A percentile compares a stretch with the other conserved stretches of the same genome.
phyloP scores from a whole-genome alignment of 2,329 filamentous ascomycete genomes.

The Aspergillus sp. region DNA sequence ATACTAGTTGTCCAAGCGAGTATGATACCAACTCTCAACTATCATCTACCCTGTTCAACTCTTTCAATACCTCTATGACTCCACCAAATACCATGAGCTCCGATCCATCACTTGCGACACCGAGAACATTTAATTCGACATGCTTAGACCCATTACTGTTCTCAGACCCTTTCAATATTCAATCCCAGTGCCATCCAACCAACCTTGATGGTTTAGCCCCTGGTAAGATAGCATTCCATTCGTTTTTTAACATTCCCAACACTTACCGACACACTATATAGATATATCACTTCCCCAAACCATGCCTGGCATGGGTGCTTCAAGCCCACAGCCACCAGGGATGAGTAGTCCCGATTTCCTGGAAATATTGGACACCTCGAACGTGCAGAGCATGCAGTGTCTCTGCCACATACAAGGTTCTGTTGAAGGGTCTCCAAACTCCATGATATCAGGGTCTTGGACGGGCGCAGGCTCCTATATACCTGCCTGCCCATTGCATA shows the following conservation, averaged over 20 bases:
- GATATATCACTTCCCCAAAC: slow-evolving; percentile 15
- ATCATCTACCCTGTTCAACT: background rate
- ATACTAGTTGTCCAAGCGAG: background rate
- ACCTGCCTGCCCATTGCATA: slow-evolving; percentile 5
- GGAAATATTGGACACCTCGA: no score
- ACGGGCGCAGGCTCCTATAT: background rate
- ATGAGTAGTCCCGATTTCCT: no score
- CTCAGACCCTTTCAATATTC: background rate
- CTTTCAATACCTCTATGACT: background rate
- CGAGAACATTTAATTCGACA: no score
- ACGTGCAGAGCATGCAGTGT: no score
- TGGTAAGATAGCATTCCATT: slow-evolving; percentile 2
- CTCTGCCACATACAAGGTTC: no score
- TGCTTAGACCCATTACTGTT: background rate
- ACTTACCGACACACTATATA: background rate
- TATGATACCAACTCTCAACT: background rate
- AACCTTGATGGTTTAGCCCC: slow-evolving; percentile 5
- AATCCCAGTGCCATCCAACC: background rate
- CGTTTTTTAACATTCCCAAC: background rate
- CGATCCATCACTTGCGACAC: background rate
- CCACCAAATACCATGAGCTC: background rate
- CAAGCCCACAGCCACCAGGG: no score
- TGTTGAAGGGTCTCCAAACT: no score
- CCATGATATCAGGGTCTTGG: background rate
- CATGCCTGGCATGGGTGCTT: background rate